Percentiles rank a stretch among this genome's conserved stretches.
Evolutionary conservation across 164 flowering plant genomes (phyloP).

Genomic region (Vitis cinerea): DNA sequence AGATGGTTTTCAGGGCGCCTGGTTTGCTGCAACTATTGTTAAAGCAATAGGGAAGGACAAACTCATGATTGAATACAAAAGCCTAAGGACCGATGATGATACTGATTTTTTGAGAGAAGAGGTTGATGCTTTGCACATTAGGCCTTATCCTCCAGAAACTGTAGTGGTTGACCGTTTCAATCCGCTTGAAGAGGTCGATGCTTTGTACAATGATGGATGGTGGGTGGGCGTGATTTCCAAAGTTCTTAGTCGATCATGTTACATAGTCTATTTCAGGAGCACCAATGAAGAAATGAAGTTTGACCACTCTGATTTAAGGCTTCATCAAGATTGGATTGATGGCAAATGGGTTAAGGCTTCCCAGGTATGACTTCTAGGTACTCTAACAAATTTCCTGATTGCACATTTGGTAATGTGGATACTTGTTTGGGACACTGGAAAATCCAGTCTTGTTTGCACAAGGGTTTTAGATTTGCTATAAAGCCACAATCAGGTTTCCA

Average conservation of each 20-base stretch:
- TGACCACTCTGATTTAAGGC: constrained; percentile 50
- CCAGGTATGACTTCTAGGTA: constrained; percentile 35
- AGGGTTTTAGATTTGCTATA: too few relatives aligned
- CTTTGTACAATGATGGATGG: constrained; percentile 80
- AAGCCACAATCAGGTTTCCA: too few relatives aligned
- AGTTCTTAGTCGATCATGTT: constrained; percentile 41
- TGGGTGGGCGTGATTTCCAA: constrained; percentile 79
- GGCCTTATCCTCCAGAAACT: constrained; percentile 66
- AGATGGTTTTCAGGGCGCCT: constrained; percentile 76
- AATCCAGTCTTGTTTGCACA: too few relatives aligned
- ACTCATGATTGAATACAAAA: constrained; percentile 56
- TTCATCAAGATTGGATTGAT: constrained; percentile 73
- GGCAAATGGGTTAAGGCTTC: constrained; percentile 66
- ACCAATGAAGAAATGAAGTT: constrained; percentile 53
- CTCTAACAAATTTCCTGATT: neutral
- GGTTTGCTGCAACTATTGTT: constrained; percentile 68
- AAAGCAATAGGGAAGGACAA: constrained; percentile 31
- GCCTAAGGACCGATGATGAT: constrained; percentile 63
- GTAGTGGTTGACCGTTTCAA: constrained; percentile 29
- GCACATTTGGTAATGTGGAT: neutral
- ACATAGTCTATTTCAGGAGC: constrained; percentile 54
- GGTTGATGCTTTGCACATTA: constrained; percentile 41
- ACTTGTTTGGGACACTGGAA: too few relatives aligned
- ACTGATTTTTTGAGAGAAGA: constrained; percentile 54
- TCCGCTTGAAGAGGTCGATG: constrained; percentile 71